A percentile compares a stretch with the other conserved stretches of the same genome.
Conservation (phyloP, 441 rosid genomes). For the Geranium incanum region DNA sequence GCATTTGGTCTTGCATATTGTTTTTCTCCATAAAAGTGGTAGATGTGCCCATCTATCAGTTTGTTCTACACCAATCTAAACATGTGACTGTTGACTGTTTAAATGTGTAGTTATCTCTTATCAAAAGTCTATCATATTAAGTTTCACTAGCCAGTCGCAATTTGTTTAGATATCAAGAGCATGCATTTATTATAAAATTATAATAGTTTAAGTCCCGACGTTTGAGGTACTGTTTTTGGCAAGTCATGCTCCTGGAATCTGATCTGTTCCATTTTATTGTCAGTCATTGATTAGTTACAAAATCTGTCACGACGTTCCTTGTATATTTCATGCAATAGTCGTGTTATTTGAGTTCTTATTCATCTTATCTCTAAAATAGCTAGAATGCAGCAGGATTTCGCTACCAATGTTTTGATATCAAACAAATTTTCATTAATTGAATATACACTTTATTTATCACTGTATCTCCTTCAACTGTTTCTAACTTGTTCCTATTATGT, state of each 20-base stretch:
- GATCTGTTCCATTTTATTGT: background rate
- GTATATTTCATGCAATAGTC: background rate
- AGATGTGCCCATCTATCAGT: background rate
- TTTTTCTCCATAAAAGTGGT: background rate
- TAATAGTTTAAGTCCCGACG: background rate
- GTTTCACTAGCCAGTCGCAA: background rate
- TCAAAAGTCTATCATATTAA: background rate
- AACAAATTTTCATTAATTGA: background rate
- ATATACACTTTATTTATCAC: background rate
- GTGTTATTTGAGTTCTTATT: background rate
- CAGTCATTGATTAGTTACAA: background rate
- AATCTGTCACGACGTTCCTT: background rate
- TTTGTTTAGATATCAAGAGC: background rate
- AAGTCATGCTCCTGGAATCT: background rate
- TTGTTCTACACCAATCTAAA: background rate
- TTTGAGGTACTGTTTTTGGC: background rate
- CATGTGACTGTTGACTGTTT: background rate
- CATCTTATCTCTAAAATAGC: background rate
- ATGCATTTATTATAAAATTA: background rate
- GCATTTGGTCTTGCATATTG: background rate
- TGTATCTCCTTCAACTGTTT: constrained; percentile 16
- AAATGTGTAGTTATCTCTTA: background rate
- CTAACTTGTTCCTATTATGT: constrained; percentile 25
- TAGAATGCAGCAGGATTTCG: background rate
- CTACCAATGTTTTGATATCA: background rate